Evolutionary conservation across 2,329 filamentous ascomycete genomes (phyloP).

Genomic region (Pseudocercospora ulei): DNA sequence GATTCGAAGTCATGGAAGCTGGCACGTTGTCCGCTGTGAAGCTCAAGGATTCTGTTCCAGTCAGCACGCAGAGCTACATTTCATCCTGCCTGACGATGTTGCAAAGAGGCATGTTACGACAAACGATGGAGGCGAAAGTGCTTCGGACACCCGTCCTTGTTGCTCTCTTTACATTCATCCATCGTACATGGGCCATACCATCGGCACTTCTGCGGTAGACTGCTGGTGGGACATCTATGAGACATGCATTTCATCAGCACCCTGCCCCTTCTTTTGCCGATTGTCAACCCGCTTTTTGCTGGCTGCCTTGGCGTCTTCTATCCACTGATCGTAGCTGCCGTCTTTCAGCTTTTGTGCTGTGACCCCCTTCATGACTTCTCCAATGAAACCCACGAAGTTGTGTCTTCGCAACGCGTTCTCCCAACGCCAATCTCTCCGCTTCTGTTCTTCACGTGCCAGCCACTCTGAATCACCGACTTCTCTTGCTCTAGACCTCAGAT

Average conservation of each 20-base stretch:
- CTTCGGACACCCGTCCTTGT: no score
- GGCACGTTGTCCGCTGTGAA: no score
- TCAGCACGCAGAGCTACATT: no score
- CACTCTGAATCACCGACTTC: slow-evolving; percentile 75
- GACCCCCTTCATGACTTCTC: slow-evolving; percentile 79
- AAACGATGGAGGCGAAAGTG: no score
- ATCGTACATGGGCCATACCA: no score
- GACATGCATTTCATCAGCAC: slow-evolving; percentile 37
- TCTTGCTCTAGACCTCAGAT: slow-evolving; percentile 64
- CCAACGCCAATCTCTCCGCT: slow-evolving; percentile 80
- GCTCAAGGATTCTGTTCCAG: no score
- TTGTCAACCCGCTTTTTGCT: slow-evolving; percentile 45
- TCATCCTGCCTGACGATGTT: no score
- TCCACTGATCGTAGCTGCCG: slow-evolving; percentile 61
- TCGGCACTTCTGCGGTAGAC: no score
- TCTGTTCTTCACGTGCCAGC: slow-evolving; percentile 68
- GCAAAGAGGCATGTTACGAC: no score
- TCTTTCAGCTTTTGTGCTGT: slow-evolving; percentile 62
- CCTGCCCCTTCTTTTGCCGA: slow-evolving; percentile 36
- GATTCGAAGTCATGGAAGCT: no score
- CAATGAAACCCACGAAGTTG: slow-evolving; percentile 94
- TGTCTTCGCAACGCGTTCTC: slow-evolving; percentile 86
- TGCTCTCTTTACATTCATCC: no score
- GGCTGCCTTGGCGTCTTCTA: slow-evolving; percentile 56
- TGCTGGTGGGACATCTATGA: slow-evolving; percentile 22